Base-by-base conservation (phyloP, 345 rosid genomes). In the Pseudoturritis turrita region DNA sequence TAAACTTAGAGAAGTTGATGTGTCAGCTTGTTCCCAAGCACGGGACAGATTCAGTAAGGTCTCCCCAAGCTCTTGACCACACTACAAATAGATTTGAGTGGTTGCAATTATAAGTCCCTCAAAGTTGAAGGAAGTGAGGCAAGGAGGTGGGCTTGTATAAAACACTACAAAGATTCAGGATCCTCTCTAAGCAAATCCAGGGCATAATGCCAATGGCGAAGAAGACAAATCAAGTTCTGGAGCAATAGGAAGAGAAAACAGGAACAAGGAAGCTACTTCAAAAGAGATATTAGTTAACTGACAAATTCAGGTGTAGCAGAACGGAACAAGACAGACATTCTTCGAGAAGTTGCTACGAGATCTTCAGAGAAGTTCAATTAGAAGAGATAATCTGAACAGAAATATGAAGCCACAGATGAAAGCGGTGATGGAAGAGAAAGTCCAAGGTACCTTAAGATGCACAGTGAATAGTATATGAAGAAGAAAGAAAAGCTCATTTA, bases 41-140 rank as follows among this genome's bases (percentile, higher is more conserved):
- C 82, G 85, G 22, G 96, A 80, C 60, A 91, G 82, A 76, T 88
- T 86, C 66, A 91, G 71, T 69, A 94, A 72, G 13, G 82, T 71
- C 37, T 88, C 84, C 49, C 98, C 98, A 39, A 94, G 82, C 80
- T 85, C 96, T 79, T 68, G 80, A 39, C 98, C 97, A 68, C 97
- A 89, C 98, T 94, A 78, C 68, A 77, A 65, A 62, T 3, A 59
- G 14, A 40, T 39, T 54, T 4, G 19, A 65, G 52, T 35, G 8
- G 47, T 13, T 56, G 25, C 7, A 31, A 22, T 56, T 10, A 21
- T 46, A 70, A 35, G 22, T 46, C 36, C n/a, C 25, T 19, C 43
- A 55, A 58, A 58, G 45, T n/a, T 43, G 3, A 46, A 57, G 51
- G 1, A 57, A 70, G 37, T 8, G 19, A 57, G 2, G 41, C 54